phyloP scores from a whole-genome alignment of 2,329 filamentous ascomycete species.

The Cladosporium phlei region DNA sequence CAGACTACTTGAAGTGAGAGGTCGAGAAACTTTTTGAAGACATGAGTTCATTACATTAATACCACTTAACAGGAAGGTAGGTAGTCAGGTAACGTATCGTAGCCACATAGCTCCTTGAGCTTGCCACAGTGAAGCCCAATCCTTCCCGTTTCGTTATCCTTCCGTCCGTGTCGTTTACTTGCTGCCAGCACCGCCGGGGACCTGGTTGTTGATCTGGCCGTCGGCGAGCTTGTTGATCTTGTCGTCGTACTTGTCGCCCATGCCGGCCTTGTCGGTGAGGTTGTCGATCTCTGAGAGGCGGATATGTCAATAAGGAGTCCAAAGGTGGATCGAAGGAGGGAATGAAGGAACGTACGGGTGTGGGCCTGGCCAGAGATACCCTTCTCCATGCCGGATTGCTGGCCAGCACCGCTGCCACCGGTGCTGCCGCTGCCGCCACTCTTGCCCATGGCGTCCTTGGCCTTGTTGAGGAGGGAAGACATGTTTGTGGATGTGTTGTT shows the following conservation, averaged over 20 bases:
- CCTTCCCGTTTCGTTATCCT: too few species aligned
- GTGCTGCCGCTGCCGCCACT: conserved; percentile 9
- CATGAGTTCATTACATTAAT: too few species aligned
- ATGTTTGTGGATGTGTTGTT: conserved; percentile 10
- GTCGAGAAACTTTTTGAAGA: too few species aligned
- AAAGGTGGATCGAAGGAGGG: too few species aligned
- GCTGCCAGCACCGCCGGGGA: conserved; percentile 3
- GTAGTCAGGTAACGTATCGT: too few species aligned
- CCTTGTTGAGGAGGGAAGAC: conserved; percentile 24
- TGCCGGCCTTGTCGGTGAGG: conserved; percentile 19
- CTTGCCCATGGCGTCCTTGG: conserved; percentile 19
- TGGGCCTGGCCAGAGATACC: conserved; percentile 17
- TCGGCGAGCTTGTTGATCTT: conserved; percentile 25
- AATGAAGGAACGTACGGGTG: conserved; percentile 12
- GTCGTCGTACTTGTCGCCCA: conserved; percentile 25
- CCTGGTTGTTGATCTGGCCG: conserved; percentile 23
- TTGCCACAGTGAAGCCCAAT: too few species aligned
- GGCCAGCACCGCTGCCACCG: not conserved
- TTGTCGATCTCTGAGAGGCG: conserved; percentile 17
- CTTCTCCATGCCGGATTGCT: conserved; percentile 16
- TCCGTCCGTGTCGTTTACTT: too few species aligned
- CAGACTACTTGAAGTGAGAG: too few species aligned
- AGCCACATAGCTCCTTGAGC: too few species aligned
- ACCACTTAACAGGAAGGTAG: too few species aligned
- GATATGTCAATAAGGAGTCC: not conserved